Evolutionary conservation across 306 rosid genomes (phyloP).

Genomic region (Myrica gale): DNA sequence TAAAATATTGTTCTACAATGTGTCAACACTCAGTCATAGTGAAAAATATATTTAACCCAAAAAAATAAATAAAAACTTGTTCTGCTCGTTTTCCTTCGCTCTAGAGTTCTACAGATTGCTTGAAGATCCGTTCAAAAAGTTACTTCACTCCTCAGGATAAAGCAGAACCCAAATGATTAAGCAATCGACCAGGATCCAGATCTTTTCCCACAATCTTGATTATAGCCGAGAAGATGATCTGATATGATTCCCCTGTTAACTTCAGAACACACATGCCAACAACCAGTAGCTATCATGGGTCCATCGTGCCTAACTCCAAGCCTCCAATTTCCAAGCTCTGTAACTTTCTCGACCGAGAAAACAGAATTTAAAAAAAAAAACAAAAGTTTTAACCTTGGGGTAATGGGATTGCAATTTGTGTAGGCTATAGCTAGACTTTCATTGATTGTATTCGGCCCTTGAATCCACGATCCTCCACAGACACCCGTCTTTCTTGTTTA

Average conservation of each 20-base stretch:
- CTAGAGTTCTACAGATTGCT: no score
- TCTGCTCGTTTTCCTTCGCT: no score
- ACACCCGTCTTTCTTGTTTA: no score
- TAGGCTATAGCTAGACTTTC: background rate
- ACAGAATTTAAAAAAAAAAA: background rate
- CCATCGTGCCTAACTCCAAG: slow-evolving; percentile 22
- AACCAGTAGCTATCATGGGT: slow-evolving; percentile 31
- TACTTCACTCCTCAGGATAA: no score
- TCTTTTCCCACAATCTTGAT: slow-evolving; percentile 9
- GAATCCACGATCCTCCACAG: background rate
- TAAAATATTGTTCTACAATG: no score
- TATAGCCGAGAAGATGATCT: background rate
- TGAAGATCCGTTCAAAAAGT: no score
- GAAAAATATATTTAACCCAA: no score
- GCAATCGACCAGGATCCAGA: slow-evolving; percentile 3
- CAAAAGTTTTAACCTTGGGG: background rate
- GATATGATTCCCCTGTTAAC: slow-evolving; percentile 26
- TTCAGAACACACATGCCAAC: slow-evolving; percentile 29
- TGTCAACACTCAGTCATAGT: no score
- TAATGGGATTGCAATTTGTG: background rate
- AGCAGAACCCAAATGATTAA: background rate
- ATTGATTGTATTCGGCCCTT: no score
- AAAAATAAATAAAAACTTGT: no score
- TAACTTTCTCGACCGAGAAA: slow-evolving; percentile 14
- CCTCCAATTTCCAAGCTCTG: background rate